Evolutionary conservation across 495 filamentous ascomycete genomes (phyloP).

Genomic region (Barbatosphaeria neglecta): DNA sequence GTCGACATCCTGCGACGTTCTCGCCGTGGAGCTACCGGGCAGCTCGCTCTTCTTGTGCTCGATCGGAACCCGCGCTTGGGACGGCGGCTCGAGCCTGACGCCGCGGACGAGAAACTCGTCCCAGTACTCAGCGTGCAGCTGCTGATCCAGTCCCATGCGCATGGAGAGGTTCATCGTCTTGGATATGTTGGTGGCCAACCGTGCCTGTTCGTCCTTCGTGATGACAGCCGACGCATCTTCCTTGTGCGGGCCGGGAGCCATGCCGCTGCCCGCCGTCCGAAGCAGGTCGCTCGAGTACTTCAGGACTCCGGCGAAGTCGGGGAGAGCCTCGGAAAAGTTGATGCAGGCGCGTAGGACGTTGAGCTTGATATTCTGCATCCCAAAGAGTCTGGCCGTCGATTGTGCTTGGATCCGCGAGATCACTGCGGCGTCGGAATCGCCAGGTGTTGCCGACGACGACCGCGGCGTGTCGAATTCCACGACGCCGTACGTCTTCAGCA

Average conservation of each 20-base stretch:
- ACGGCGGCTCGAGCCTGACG: constrained; percentile 49
- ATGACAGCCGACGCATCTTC: constrained; percentile 53
- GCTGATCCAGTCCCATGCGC: constrained; percentile 56
- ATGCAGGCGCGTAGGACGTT: constrained; percentile 77
- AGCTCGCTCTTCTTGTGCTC: constrained; percentile 62
- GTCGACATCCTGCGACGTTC: constrained; percentile 49
- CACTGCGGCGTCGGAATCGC: constrained; percentile 36
- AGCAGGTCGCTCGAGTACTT: constrained; percentile 76
- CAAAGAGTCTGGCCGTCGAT: constrained; percentile 46
- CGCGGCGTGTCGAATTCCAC: constrained; percentile 21
- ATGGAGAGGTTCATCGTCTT: constrained; percentile 67
- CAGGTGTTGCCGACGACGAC: constrained; percentile 6
- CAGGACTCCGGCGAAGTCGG: constrained; percentile 80
- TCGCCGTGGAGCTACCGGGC: constrained; percentile 43
- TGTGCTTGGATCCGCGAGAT: constrained; percentile 40
- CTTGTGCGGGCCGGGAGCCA: constrained; percentile 53
- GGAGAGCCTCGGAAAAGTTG: constrained; percentile 84
- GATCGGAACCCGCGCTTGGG: constrained; percentile 44
- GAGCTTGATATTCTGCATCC: constrained; percentile 61
- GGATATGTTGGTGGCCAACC: constrained; percentile 67
- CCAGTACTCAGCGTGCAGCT: constrained; percentile 80
- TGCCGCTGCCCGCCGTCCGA: constrained; percentile 66
- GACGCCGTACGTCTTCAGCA: constrained; percentile 39
- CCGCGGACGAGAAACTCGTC: constrained; percentile 87
- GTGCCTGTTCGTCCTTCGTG: constrained; percentile 70